Evolutionary conservation across 805 yeast genomes (phyloP).

Genomic region (Hanseniaspora singularis): DNA sequence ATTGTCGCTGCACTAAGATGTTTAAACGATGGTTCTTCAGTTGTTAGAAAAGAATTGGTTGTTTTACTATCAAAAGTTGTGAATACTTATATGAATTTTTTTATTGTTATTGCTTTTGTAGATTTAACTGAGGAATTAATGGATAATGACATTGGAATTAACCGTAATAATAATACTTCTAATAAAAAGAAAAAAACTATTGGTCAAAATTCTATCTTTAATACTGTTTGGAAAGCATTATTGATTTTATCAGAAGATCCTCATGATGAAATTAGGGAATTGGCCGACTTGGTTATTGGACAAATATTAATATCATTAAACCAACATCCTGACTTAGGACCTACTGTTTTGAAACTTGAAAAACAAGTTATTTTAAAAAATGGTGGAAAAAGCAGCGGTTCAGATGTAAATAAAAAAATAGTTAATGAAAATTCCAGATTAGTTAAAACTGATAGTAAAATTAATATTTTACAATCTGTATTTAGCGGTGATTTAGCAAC

Average conservation of each 20-base stretch:
- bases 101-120: conserved; percentile 75
- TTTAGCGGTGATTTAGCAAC: conserved; percentile 16
- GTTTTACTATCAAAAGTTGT: conserved; percentile 68
- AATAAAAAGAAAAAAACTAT: conserved; percentile 48
- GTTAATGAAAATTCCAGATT: conserved; percentile 22
- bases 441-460: conserved; percentile 18
- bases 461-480: conserved; percentile 5
- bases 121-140: conserved; percentile 72
- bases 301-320: conserved; percentile 48
- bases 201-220: conserved; percentile 76
- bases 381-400: conserved; percentile 4
- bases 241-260: conserved; percentile 79
- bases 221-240: conserved; percentile 78
- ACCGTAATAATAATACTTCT: too few species aligned
- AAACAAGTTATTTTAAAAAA: conserved; percentile 45
- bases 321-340: conserved; percentile 45
- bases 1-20: conserved; percentile 56
- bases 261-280: conserved; percentile 59
- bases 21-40: conserved; percentile 76
- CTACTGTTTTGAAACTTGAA: conserved; percentile 55
- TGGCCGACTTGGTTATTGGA: conserved; percentile 67
- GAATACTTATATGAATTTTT: conserved; percentile 54
- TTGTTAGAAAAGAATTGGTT: conserved; percentile 76
- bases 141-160: conserved; percentile 1
- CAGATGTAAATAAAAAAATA: conserved; percentile 11